A percentile compares a stretch with the other conserved stretches of the same genome.
Conservation (phyloP, 306 rosid species). For the Malus orientalis region DNA sequence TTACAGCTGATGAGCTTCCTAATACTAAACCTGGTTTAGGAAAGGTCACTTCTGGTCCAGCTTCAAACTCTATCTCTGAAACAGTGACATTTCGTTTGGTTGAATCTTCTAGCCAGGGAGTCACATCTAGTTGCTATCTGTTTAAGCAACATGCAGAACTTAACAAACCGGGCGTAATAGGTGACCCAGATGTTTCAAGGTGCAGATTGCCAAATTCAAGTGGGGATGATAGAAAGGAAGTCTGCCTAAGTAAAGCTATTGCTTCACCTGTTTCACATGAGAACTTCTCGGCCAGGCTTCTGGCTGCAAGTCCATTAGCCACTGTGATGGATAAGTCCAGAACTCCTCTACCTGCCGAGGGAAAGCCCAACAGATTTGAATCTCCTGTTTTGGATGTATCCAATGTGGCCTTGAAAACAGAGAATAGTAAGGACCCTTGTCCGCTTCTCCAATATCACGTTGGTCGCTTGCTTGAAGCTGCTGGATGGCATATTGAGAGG, state of each 20-base stretch:
- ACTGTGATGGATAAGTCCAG: constrained; percentile 35
- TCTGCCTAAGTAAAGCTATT: constrained; percentile 32
- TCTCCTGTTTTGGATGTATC: constrained; percentile 31
- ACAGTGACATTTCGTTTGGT: constrained; percentile 51
- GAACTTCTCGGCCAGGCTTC: constrained; percentile 68
- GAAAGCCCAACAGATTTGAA: constrained; percentile 28
- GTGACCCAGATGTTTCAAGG: constrained; percentile 34
- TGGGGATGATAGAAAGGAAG: constrained; percentile 43
- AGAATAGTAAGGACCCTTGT: constrained; percentile 52
- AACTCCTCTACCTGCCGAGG: constrained; percentile 48
- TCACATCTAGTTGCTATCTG: constrained; percentile 60
- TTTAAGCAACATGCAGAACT: constrained; percentile 40
- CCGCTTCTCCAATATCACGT: constrained; percentile 46
- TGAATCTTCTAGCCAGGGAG: constrained; percentile 75
- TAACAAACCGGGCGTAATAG: constrained; percentile 20
- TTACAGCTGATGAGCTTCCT: constrained; percentile 45
- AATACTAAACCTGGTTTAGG: constrained; percentile 34
- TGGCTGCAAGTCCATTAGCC: constrained; percentile 40
- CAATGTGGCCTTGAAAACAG: constrained; percentile 29
- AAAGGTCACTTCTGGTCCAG: constrained; percentile 21
- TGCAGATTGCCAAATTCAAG: constrained; percentile 27
- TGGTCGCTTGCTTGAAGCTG: constrained; percentile 47
- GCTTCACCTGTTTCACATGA: constrained; percentile 91
- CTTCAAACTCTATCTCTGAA: constrained; percentile 34
- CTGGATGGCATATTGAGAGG: constrained; percentile 82